A percentile compares a stretch with the other conserved stretches of the same genome.
Conservation (phyloP, 2,329 filamentous ascomycete species). For the Atkinsonella texensis region DNA sequence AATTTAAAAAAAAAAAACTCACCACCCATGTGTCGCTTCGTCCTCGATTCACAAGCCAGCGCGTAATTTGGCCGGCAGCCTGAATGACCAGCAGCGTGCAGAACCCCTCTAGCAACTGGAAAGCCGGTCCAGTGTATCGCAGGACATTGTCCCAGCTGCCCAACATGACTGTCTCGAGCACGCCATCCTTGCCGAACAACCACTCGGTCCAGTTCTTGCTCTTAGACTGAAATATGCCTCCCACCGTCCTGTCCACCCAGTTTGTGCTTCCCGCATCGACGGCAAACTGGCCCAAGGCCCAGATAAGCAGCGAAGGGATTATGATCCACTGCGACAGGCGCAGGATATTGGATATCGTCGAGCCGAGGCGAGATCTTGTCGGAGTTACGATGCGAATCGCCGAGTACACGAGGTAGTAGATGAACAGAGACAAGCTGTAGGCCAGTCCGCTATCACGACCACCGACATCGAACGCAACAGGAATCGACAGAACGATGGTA, state of each 20-base stretch:
- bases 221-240: conserved; percentile 48
- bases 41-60: conserved; percentile 88
- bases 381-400: conserved; percentile 69
- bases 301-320: conserved; percentile 78
- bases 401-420: conserved; percentile 86
- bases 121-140: conserved; percentile 83
- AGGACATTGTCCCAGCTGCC: conserved; percentile 82
- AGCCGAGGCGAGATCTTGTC: conserved; percentile 63
- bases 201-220: conserved; percentile 64
- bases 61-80: conserved; percentile 82
- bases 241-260: conserved; percentile 75
- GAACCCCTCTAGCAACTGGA: conserved; percentile 91
- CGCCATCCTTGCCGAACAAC: conserved; percentile 75
- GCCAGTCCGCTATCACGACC: conserved; percentile 88
- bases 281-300: conserved; percentile 90
- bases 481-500: conserved; percentile 89
- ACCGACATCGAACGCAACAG: conserved; percentile 94
- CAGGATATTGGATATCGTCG: conserved; percentile 55
- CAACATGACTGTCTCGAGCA: conserved; percentile 69
- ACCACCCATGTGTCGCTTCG: conserved; percentile 92
- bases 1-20: conserved; percentile 25
- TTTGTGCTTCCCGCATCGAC: conserved; percentile 67
- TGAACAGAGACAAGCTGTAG: conserved; percentile 79
- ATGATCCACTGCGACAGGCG: conserved; percentile 75
- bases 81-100: conserved; percentile 95